These are phyloP conservation scores for Sporobolomyces phaffii DNA, from an alignment of 768 basidiomycete species.

Conservation along the genomic window DNA sequence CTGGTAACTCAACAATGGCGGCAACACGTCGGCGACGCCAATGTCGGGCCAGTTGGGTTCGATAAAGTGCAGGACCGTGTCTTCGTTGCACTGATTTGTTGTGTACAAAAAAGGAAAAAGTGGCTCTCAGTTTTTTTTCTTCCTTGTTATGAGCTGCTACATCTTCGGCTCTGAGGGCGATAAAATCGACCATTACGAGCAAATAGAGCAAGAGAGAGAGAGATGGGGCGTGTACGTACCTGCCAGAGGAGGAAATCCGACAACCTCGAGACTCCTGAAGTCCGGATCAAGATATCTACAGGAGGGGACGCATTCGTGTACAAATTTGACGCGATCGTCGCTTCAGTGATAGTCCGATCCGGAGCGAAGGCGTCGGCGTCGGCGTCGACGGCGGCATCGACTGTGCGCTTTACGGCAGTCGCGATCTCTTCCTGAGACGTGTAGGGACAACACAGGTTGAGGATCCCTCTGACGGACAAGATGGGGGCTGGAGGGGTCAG, in stretches of 20 bases:
- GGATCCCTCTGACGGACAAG: conserved; percentile 59
- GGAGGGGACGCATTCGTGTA: conserved; percentile 56
- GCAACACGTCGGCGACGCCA: conserved; percentile 75
- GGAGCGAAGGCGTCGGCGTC: too few relatives aligned
- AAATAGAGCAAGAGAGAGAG: background rate
- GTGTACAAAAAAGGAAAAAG: too few relatives aligned
- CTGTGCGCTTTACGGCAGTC: conserved; percentile 57
- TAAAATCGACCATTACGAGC: too few relatives aligned
- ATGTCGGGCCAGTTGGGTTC: conserved; percentile 89
- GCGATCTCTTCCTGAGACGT: conserved; percentile 86
- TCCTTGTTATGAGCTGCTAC: too few relatives aligned
- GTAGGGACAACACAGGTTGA: conserved; percentile 91
- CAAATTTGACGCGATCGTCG: conserved; percentile 62
- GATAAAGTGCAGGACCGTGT: conserved; percentile 81
- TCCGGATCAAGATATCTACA: conserved; percentile 82
- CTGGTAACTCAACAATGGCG: conserved; percentile 82
- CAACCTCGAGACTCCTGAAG: conserved; percentile 79
- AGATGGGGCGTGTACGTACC: conserved; percentile 52
- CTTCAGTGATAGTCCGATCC: conserved; percentile 57
- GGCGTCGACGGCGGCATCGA: background rate
- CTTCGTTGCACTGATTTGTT: conserved; percentile 66
- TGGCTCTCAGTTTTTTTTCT: too few relatives aligned
- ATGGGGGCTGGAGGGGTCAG: background rate
- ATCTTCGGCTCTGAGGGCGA: background rate
- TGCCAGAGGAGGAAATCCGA: conserved; percentile 95